These are phyloP conservation scores for Talaromyces sp. DNA, from an alignment of 2,329 filamentous ascomycete species.

Conservation along the genomic window DNA sequence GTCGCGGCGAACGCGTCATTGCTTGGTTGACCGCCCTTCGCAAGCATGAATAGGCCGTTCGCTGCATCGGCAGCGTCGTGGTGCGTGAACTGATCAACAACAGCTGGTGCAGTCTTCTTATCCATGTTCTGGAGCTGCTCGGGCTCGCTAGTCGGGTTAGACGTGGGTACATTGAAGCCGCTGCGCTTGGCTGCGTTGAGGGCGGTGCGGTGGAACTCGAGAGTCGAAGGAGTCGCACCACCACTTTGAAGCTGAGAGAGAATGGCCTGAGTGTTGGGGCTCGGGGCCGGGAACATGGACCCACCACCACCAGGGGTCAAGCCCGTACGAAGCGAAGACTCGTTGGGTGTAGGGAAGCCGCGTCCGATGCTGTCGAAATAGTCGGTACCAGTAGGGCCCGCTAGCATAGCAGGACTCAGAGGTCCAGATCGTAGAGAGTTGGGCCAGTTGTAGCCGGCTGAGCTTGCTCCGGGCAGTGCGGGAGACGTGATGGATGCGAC, in stretches of 20 bases:
- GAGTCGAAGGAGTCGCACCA: constrained; percentile 80
- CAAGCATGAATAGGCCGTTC: constrained; percentile 88
- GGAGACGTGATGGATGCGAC: constrained; percentile 90
- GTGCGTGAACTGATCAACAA: constrained; percentile 70
- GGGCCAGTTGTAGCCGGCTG: constrained; percentile 71
- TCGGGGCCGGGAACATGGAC: constrained; percentile 93
- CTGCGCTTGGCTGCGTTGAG: constrained; percentile 69
- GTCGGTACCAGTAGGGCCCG: constrained; percentile 69
- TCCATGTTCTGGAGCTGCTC: constrained; percentile 19
- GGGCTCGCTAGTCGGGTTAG: constrained; percentile 41
- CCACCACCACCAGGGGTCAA: constrained; percentile 91
- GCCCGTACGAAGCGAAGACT: constrained; percentile 86
- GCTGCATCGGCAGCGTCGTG: constrained; percentile 91
- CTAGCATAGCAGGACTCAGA: constrained; percentile 94
- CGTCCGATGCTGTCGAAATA: constrained; percentile 86
- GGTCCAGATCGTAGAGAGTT: constrained; percentile 88
- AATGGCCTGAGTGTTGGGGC: constrained; percentile 78
- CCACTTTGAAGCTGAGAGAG: constrained; percentile 76
- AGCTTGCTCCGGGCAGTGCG: constrained; percentile 71
- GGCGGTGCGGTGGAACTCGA: constrained; percentile 93
- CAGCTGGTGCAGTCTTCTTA: constrained; percentile 44
- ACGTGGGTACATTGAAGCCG: constrained; percentile 43
- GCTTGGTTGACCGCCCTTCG: constrained; percentile 59
- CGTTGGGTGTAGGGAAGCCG: constrained; percentile 91
- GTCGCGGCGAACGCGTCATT: constrained; percentile 53